Conservation (phyloP, 768 basidiomycete species). For the Psilocybe azurescens region DNA sequence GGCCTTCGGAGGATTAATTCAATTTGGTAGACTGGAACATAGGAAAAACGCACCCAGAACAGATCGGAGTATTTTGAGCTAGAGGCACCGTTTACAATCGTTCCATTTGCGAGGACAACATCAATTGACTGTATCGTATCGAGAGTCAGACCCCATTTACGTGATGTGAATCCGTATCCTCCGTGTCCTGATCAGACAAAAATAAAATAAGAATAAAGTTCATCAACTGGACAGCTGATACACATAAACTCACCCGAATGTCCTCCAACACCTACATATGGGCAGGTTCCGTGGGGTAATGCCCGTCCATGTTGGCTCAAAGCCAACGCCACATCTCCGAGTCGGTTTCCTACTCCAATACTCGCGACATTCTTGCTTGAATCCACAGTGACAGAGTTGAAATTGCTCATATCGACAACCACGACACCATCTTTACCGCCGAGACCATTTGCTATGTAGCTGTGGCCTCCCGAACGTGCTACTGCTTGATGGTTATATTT, state of each 20-base stretch:
- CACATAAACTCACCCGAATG: not conserved
- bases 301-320: not conserved
- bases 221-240: not conserved
- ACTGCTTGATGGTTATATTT: not conserved
- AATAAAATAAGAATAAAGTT: not conserved
- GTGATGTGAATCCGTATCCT: conserved; percentile 39
- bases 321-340: not conserved
- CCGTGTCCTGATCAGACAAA: conserved; percentile 20
- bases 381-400: conserved; percentile 1
- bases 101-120: conserved; percentile 39
- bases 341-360: conserved; percentile 1
- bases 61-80: conserved; percentile 40
- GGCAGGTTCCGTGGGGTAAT: conserved; percentile 7
- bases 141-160: conserved; percentile 43
- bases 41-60: conserved; percentile 43
- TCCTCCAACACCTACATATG: conserved; percentile 8
- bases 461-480: conserved; percentile 1
- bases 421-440: conserved; percentile 1
- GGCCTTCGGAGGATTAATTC: conserved; percentile 29
- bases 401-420: conserved; percentile 4
- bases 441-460: conserved; percentile 6
- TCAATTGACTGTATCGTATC: conserved; percentile 36
- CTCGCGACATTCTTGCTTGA: not conserved
- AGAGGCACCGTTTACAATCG: conserved; percentile 33
- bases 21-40: not conserved